Evolutionary conservation across 345 rosid genomes (phyloP), one percentile per base, ranked within the genome.

Genomic region (Camelina laxa): DNA sequence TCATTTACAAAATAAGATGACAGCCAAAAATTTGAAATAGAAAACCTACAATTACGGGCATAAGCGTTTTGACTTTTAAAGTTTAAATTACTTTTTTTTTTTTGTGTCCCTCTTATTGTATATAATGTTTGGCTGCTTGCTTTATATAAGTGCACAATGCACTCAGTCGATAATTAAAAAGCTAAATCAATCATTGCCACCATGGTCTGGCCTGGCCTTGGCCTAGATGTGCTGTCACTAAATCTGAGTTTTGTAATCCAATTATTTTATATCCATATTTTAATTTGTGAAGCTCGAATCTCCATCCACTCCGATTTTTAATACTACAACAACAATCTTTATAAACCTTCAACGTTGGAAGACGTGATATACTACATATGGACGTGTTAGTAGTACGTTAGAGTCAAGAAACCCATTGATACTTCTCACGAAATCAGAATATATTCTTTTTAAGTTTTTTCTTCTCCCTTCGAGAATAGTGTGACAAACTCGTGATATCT

Each of bases 141-240:
- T 50, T 59, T 59, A 0, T 9, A 6, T 27, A 59, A 75, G 47
- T 50, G 61, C 67, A 75, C 7, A 75, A 22, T 59, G 61, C 61
- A 67, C 10, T 58, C 67, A 75, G 5, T 58, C 16, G 3, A 22
- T 49, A 22, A 67, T 75, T 38, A 19, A 27, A 67, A 75, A 59
- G 67, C 8, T 17, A 58, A 48, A 59, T 15, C 73, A 75, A 75
- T 75, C 74, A 75, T 75, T 75, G 74, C 56, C 74, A 75, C 61
- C 68, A 39, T 75, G 48, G 48, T 50, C 45, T 67, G 8, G 4
- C 65, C 79, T 75, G 79, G 53, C 79, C 22, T n/a, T 75, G 73
- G 55, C 79, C 73, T 75, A 67, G 14, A 60, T 75, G 74, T 75
- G 79, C 79, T 75, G 79, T 75, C 79, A 41, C 33, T 60, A 75